Base-by-base conservation (phyloP, 768 basidiomycete species). In the Pisolithus albus region DNA sequence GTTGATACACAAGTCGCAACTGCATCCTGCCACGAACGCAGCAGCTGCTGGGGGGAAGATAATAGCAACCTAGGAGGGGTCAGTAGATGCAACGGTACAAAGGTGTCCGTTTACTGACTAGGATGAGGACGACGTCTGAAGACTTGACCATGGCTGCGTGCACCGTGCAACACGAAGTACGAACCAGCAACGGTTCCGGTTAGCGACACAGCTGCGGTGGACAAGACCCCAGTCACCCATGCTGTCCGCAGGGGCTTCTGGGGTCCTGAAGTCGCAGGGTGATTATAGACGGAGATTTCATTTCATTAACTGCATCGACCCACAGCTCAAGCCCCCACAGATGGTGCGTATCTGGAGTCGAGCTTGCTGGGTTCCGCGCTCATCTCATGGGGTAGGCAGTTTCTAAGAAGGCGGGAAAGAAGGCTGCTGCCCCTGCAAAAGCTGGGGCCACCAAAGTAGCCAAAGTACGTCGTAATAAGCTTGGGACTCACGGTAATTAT, bases 361-460 rank as follows among this genome's bases (percentile, higher is more conserved):
- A 8, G 15, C 42, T 2, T 24, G 24, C 40, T 26, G 18, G 32
- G 32, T 37, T 40, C 7, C 13, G 15, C 13, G 10, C 49, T 60
- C 6, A 66, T 47, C 1, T 8, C 50, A 42, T 15, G 0, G 4
- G 19, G 50, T 61, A 92, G 89, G 90, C 88, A 45, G 81, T 83
- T 61, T 91, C 90, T 44, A 92, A 90, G 77, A 92, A 92, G 72
- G 89, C 90, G 44, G 89, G 84, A 38, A 92, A 90, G 79, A 92
- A 91, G 74, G 83, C 73, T 30, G 72, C 81, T 40, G 68, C 81
- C 46, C 69, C 82, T 18, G 46, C 32, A 15, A 88, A 86, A 78
- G 75, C 72, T 39, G 79, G 74, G 47, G 48, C 67, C 53, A 62
- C 66, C 19, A 89, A 84, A 67, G 84, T 92, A 28, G 87, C 85